phyloP scores from a whole-genome alignment of 2,329 filamentous ascomycete genomes.

The Colletotrichum gloeosporioides region DNA sequence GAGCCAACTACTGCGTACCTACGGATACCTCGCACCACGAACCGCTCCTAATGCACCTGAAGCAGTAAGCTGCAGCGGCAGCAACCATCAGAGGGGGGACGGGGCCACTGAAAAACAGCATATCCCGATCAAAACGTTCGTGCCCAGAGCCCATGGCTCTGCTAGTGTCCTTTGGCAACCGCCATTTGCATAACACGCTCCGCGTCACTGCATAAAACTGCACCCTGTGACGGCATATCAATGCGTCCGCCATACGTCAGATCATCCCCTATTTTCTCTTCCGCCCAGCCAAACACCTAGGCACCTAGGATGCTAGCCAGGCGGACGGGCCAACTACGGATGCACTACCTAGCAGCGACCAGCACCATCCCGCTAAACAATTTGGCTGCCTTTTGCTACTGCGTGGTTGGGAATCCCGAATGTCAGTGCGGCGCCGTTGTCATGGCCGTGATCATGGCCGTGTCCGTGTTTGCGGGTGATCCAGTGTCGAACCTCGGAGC shows the following conservation, averaged over 20 bases:
- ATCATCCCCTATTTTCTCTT: conserved; percentile 5
- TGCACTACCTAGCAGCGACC: neutral
- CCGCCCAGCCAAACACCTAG: neutral
- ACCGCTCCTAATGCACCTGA: neutral
- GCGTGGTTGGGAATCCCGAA: neutral
- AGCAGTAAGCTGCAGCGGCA: neutral
- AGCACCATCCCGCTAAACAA: conserved; percentile 1
- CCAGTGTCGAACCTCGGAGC: neutral
- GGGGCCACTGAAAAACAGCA: neutral
- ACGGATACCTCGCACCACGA: neutral
- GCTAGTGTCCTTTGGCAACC: neutral
- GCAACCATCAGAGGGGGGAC: neutral
- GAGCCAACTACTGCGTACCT: neutral
- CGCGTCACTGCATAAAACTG: conserved; percentile 11
- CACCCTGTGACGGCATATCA: conserved; percentile 8
- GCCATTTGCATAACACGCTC: conserved; percentile 12
- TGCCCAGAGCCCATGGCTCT: neutral
- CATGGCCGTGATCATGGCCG: conserved; percentile 17
- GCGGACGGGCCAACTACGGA: neutral
- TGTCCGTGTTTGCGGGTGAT: neutral
- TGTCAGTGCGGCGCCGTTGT: conserved; percentile 4
- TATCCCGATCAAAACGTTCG: conserved; percentile 5
- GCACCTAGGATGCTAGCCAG: neutral
- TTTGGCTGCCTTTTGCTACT: neutral
- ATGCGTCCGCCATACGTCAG: conserved; percentile 12